Evolutionary conservation across 352 stramenopile genomes (phyloP), one percentile per base, ranked within the genome.

Genomic region (Phytophthora citricola): DNA sequence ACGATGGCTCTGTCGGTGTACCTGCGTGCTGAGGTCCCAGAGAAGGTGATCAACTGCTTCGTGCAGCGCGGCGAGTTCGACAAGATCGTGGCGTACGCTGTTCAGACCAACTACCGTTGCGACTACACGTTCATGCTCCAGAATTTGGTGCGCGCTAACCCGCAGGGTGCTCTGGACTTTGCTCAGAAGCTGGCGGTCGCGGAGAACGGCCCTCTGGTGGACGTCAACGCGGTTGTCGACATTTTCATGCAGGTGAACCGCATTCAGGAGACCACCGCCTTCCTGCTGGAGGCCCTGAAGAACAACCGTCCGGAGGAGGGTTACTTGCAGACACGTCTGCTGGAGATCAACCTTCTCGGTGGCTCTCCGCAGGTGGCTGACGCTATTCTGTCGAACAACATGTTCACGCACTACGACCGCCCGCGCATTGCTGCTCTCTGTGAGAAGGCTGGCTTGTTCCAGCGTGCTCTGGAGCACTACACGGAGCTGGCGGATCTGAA

Each of bases 271-370:
- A 99, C 97, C 48, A 99, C 98, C 11, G 95, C 97, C n/a, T 99
- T 99, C 73, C 82, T 99, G 54, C 82, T 99, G 4, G 98, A 99
- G 75, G 98, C 97, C 0, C 80, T 99, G 39, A 99, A 99, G 86
- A 96, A 96, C 73, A 99, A 99, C 87, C 97, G 98, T 49, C 92
- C 95, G 24, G 98, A 99, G 73, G 97, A 99, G 73, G 98, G 95
- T 7, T 98, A 98, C 76, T 81, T 99, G 49, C 98, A 99, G 87
- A 99, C 98, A 2, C 98, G 98, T 71, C 75, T 99, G 46, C 78
- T 99, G 32, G 98, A 99, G 75, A 99, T 99, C 84, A 99, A 99
- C 85, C 85, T 99, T 34, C 89, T 99, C n/a, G 97, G 97, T 49
- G 98, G 98, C 32, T 98, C 97, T 29, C 97, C 98, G 24, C 97